Conservation (phyloP, 164 flowering plant species). For the Vitis amurensis region DNA sequence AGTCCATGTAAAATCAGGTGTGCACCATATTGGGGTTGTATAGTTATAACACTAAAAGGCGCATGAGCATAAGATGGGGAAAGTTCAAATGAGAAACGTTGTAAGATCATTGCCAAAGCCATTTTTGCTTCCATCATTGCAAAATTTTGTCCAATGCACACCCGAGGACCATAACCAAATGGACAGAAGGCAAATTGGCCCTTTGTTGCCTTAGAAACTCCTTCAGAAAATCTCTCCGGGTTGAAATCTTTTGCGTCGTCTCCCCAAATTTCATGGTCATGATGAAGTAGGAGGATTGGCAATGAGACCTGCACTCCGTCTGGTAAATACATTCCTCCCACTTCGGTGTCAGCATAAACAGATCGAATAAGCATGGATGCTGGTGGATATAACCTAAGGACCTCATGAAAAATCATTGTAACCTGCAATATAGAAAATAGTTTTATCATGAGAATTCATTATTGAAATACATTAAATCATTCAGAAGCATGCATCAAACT, state of each 20-base stretch:
- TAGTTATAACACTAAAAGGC: too few relatives aligned
- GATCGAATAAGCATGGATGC: neutral
- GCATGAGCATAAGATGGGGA: too few relatives aligned
- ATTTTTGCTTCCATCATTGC: too few relatives aligned
- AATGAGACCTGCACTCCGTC: conserved; percentile 10
- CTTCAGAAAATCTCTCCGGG: conserved; percentile 21
- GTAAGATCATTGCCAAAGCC: too few relatives aligned
- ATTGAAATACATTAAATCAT: too few relatives aligned
- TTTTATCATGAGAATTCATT: too few relatives aligned
- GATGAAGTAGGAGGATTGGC: conserved; percentile 12
- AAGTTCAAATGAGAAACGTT: too few relatives aligned
- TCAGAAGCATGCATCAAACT: too few relatives aligned
- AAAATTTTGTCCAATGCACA: too few relatives aligned
- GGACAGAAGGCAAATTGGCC: conserved; percentile 12
- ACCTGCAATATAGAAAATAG: neutral
- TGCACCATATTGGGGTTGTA: too few relatives aligned
- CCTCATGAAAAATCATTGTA: conserved; percentile 10
- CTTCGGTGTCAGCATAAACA: neutral
- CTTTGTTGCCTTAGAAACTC: conserved; percentile 23
- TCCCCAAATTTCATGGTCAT: conserved; percentile 20
- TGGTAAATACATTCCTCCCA: conserved; percentile 24
- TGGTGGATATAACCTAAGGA: conserved; percentile 28
- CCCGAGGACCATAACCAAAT: conserved; percentile 25
- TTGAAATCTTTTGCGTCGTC: conserved; percentile 22
- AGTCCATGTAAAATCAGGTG: too few relatives aligned